These are phyloP conservation scores for Chaetomiaceae sp. DNA, from an alignment of 2,329 filamentous ascomycete species.

Conservation along the genomic window DNA sequence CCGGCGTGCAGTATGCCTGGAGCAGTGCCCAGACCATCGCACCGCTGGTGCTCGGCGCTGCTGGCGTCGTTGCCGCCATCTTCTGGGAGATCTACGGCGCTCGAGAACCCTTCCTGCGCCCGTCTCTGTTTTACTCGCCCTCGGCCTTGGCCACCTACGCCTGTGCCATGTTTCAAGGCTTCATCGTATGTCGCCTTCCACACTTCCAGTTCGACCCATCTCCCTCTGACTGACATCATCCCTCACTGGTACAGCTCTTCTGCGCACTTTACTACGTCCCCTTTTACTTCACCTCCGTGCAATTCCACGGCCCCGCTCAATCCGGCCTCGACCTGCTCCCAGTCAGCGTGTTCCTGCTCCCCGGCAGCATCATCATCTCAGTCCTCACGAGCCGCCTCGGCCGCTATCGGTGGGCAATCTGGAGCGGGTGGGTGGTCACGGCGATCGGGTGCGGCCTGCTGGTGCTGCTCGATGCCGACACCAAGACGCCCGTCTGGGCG, in stretches of 20 bases:
- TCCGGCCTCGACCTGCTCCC: conserved; percentile 33
- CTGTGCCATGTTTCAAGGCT: conserved; percentile 30
- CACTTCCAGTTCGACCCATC: background rate
- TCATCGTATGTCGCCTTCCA: conserved; percentile 25
- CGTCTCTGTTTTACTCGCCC: conserved; percentile 26
- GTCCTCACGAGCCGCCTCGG: conserved; percentile 29
- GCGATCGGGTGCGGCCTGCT: conserved; percentile 26
- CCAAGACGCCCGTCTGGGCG: conserved; percentile 30
- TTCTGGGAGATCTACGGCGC: conserved; percentile 33
- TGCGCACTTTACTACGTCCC: conserved; percentile 32
- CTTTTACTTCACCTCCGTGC: conserved; percentile 35
- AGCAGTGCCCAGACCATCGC: conserved; percentile 33
- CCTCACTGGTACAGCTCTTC: conserved; percentile 21
- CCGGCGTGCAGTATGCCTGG: conserved; percentile 40
- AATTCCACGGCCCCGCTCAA: conserved; percentile 28
- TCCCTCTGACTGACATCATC: background rate
- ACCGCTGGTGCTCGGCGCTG: conserved; percentile 38
- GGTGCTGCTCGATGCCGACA: conserved; percentile 24
- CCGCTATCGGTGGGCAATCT: conserved; percentile 34
- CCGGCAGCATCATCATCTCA: conserved; percentile 29
- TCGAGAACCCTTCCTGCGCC: conserved; percentile 29
- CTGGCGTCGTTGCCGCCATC: conserved; percentile 33
- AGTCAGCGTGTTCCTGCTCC: conserved; percentile 28
- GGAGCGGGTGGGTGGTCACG: conserved; percentile 31
- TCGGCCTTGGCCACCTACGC: conserved; percentile 29